A percentile compares a stretch with the other conserved stretches of the same genome.
Conservation (phyloP, 2,329 filamentous ascomycete genomes). For the Aspergillus fijiensis region DNA sequence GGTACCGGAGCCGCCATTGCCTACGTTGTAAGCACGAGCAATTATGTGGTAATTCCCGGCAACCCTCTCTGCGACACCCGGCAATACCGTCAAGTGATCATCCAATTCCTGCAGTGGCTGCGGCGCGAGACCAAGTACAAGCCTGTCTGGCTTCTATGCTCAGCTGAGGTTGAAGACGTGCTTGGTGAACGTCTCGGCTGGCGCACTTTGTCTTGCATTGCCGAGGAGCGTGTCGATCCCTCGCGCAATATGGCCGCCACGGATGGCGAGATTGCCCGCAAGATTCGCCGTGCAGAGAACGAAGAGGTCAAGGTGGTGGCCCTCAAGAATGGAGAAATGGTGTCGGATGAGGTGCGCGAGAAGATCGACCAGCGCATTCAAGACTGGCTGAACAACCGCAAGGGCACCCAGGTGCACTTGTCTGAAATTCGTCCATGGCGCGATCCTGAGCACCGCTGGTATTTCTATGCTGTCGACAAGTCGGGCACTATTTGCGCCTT, state of each 20-base stretch:
- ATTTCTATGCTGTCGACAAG: slow-evolving; percentile 75
- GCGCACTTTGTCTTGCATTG: slow-evolving; percentile 84
- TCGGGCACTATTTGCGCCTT: slow-evolving; percentile 72
- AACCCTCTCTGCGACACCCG: slow-evolving; percentile 79
- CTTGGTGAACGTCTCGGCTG: slow-evolving; percentile 78
- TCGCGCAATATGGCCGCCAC: slow-evolving; percentile 65
- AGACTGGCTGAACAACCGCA: slow-evolving; percentile 77
- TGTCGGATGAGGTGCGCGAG: slow-evolving; percentile 65
- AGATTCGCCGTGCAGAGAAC: slow-evolving; percentile 75
- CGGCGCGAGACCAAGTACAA: slow-evolving; percentile 70
- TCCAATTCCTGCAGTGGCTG: slow-evolving; percentile 72
- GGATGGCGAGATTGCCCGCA: slow-evolving; percentile 67
- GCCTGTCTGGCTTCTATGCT: slow-evolving; percentile 87
- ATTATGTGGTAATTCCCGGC: slow-evolving; percentile 80
- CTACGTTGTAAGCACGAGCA: slow-evolving; percentile 69
- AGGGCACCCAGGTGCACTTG: slow-evolving; percentile 83
- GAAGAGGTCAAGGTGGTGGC: slow-evolving; percentile 81
- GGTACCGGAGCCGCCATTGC: slow-evolving; percentile 79
- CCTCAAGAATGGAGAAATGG: slow-evolving; percentile 62
- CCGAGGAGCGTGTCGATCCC: slow-evolving; percentile 83
- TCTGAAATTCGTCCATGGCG: slow-evolving; percentile 89
- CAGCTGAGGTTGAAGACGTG: slow-evolving; percentile 72
- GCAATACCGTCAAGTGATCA: slow-evolving; percentile 73
- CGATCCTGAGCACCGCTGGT: slow-evolving; percentile 77
- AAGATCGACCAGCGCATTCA: slow-evolving; percentile 71